Evolutionary conservation across 345 rosid genomes (phyloP).

Genomic region (Citrus medica): DNA sequence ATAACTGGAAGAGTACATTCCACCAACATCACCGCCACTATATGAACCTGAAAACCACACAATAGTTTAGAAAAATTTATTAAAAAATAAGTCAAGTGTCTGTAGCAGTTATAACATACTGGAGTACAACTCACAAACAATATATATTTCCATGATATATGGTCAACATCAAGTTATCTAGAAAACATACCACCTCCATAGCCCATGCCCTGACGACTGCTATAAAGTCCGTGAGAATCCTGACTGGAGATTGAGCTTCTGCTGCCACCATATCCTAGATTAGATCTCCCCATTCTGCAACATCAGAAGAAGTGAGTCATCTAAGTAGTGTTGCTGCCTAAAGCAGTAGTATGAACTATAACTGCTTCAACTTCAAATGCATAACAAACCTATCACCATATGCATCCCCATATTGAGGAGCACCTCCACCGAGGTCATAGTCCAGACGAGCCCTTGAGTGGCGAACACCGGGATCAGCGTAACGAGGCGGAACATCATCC

Average conservation of each 20-base stretch:
- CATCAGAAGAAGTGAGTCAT: conserved; percentile 6
- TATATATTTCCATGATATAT: not conserved
- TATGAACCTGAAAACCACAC: conserved; percentile 63
- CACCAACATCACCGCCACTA: conserved; percentile 63
- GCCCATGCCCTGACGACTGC: conserved; percentile 74
- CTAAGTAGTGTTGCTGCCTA: not conserved
- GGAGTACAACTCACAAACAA: not conserved
- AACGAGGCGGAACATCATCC: conserved; percentile 89
- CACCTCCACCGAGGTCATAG: conserved; percentile 58
- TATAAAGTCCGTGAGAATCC: conserved; percentile 76
- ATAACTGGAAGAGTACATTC: conserved; percentile 80
- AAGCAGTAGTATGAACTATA: not conserved
- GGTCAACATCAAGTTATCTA: conserved; percentile 8
- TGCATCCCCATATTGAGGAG: conserved; percentile 76
- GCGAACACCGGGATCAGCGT: conserved; percentile 64
- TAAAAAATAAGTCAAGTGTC: not conserved
- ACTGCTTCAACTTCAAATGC: not conserved
- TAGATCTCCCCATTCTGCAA: conserved; percentile 78
- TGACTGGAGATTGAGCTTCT: conserved; percentile 72
- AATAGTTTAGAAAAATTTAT: conserved; percentile 9
- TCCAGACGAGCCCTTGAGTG: conserved; percentile 92
- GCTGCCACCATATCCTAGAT: conserved; percentile 75
- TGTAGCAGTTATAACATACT: not conserved
- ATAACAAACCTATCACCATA: conserved; percentile 71
- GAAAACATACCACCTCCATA: conserved; percentile 65